Evolutionary conservation across 768 basidiomycete species (phyloP), one percentile per base, ranked within the genome.

Genomic region (Leccinum longicurvipes): DNA sequence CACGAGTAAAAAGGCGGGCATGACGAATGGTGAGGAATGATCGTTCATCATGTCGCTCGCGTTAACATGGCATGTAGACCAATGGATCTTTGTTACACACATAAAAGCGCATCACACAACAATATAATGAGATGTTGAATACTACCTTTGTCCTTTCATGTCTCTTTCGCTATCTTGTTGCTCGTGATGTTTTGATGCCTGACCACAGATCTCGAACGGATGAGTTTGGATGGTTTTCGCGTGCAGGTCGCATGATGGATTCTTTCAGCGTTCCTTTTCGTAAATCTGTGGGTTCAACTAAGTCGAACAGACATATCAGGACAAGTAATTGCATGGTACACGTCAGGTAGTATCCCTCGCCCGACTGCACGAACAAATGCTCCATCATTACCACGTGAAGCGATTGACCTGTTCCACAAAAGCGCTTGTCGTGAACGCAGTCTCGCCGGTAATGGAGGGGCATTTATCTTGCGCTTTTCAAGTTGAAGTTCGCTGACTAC

Each of bases 1-100:
- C 80, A 21, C 67, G 74, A 23, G 53, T 60, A 25, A 76, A 65
- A 60, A 72, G 75, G 51, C 70, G 72, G 11, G 14, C 21, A 2
- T 71, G 58, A 63, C 12, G 31, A n/a, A n/a, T 45, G 46, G 53
- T 25, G 1, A 51, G 50, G 21, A 45, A 31, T 19, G 11, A 9
- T 34, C 17, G 4, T 36, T 10, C 24, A 32, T 34, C 19, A 17
- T 7, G 9, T 34, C 24, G 9, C 17, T 29, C 6, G n/a, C n/a
- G 49, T 21, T 56, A 14, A 64, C 34, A 11, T 21, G 3, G 11
- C 39, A 25, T 29, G n/a, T 50, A 29, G 25, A 9, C 24, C 19
- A 10, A 11, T 50, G 5, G 23, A n/a, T 32, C 11, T 24, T 29
- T 23, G 11, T 15, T 25, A 36, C 23, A 21, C 24, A 21, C 39